A percentile compares a stretch with the other conserved stretches of the same genome.
These are phyloP conservation scores for Boeremia exigua DNA, from an alignment of 2,329 filamentous ascomycete genomes.

Conservation along the genomic window DNA sequence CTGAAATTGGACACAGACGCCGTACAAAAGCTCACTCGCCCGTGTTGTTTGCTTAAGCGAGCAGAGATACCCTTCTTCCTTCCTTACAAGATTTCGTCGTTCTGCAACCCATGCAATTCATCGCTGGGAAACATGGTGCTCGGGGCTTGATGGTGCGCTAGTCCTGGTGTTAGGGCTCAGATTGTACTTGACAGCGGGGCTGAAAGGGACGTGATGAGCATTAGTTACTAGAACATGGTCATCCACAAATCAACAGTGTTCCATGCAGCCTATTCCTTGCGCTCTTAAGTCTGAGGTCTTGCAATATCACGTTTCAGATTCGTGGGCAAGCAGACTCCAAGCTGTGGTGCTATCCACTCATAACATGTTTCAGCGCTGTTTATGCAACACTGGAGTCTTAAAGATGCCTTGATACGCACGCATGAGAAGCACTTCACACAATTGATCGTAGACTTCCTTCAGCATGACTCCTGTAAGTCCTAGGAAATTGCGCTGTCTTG, in stretches of 20 bases:
- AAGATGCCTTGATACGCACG: slow-evolving; percentile 6
- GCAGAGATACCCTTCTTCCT: slow-evolving; percentile 49
- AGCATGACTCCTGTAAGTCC: slow-evolving; percentile 38
- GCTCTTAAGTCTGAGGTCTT: slow-evolving; percentile 5
- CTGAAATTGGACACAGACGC: slow-evolving; percentile 45
- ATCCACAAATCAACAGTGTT: slow-evolving; percentile 35
- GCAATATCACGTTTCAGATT: slow-evolving; percentile 37
- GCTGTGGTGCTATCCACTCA: slow-evolving; percentile 21
- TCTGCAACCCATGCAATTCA: slow-evolving; percentile 17
- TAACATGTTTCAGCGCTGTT: slow-evolving; percentile 34
- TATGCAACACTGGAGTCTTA: slow-evolving; percentile 14
- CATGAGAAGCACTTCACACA: slow-evolving; percentile 1
- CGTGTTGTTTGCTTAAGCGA: slow-evolving; percentile 44
- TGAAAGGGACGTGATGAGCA: slow-evolving; percentile 42
- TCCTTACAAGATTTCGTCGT: slow-evolving; percentile 13
- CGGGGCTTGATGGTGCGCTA: slow-evolving; percentile 19
- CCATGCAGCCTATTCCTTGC: slow-evolving; percentile 19
- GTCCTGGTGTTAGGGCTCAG: slow-evolving; percentile 32
- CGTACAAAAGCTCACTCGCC: slow-evolving; percentile 44
- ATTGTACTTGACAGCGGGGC: slow-evolving; percentile 43
- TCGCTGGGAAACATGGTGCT: slow-evolving; percentile 23
- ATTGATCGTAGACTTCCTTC: slow-evolving; percentile 6
- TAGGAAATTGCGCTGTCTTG: slow-evolving; percentile 26
- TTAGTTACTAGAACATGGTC: slow-evolving; percentile 42
- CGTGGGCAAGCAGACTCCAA: slow-evolving; percentile 16